These are phyloP conservation scores for Candida yuanshanica DNA, from an alignment of 805 yeast genomes.

Conservation along the genomic window DNA sequence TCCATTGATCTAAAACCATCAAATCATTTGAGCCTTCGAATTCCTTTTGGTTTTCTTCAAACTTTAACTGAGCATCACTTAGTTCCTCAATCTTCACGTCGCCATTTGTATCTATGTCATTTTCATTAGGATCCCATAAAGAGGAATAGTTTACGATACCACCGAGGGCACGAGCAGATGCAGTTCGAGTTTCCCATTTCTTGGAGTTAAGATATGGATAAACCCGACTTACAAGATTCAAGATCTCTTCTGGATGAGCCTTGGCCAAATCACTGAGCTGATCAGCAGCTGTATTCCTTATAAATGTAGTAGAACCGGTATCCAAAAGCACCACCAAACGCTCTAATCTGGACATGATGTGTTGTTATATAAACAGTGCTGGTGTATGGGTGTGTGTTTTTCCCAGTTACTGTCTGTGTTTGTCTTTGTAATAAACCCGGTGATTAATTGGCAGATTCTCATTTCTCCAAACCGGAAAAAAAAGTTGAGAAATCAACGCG, in stretches of 20 bases:
- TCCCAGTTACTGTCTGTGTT: neutral
- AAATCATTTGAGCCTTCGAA: slow-evolving; percentile 16
- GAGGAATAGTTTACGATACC: slow-evolving; percentile 78
- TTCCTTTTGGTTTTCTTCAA: slow-evolving; percentile 25
- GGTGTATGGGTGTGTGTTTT: neutral
- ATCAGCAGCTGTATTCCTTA: slow-evolving; percentile 94
- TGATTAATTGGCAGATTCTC: neutral
- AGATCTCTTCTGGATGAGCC: slow-evolving; percentile 89
- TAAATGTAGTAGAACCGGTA: slow-evolving; percentile 91
- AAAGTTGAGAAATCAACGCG: slow-evolving; percentile 7
- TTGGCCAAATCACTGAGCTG: slow-evolving; percentile 92
- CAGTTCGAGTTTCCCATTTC: slow-evolving; percentile 94
- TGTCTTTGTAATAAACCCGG: neutral
- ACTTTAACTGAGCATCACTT: slow-evolving; percentile 19
- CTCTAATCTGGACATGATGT: slow-evolving; percentile 35
- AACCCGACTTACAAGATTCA: slow-evolving; percentile 78
- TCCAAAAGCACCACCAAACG: slow-evolving; percentile 54
- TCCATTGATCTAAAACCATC: slow-evolving; percentile 46
- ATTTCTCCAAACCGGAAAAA: neutral
- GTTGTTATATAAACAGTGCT: no score
- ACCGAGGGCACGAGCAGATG: slow-evolving; percentile 94
- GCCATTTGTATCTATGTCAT: slow-evolving; percentile 14
- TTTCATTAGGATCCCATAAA: slow-evolving; percentile 72
- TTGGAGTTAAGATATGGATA: slow-evolving; percentile 79
- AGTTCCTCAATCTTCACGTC: slow-evolving; percentile 15